Conservation (phyloP, 2,329 filamentous ascomycete genomes). For the Colletotrichum orchidophilum region DNA sequence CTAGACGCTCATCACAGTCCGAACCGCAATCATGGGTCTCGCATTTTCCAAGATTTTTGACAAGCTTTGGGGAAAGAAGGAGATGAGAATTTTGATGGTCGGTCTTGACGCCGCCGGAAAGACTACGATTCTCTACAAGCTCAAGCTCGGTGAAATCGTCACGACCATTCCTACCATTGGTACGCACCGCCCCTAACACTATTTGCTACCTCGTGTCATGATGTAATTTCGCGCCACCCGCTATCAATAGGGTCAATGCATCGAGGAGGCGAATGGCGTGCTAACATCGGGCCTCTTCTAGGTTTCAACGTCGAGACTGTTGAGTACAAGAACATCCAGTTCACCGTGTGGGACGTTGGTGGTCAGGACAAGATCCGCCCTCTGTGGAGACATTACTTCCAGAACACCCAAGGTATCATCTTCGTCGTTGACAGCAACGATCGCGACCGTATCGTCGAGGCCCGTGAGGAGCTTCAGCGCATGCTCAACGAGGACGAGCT, state of each 20-base stretch:
- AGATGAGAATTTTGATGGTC: slow-evolving; percentile 99
- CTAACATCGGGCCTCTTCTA: slow-evolving; percentile 47
- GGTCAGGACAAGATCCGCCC: slow-evolving; percentile 99
- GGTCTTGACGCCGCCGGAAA: slow-evolving; percentile 99
- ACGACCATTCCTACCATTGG: slow-evolving; percentile 99
- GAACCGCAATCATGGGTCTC: slow-evolving; percentile 90
- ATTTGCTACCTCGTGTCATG: not conserved
- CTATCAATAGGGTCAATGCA: not conserved
- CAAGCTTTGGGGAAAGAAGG: slow-evolving; percentile 98
- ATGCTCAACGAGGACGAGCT: slow-evolving; percentile 99
- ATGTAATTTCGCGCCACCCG: not conserved
- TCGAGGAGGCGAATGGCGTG: slow-evolving; percentile 2
- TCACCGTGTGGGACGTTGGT: slow-evolving; percentile 99
- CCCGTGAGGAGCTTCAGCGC: slow-evolving; percentile 93
- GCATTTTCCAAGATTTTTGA: slow-evolving; percentile 97
- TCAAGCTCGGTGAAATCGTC: slow-evolving; percentile 99
- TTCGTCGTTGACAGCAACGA: slow-evolving; percentile 99
- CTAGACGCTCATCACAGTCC: slow-evolving; percentile 43
- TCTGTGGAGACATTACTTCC: slow-evolving; percentile 99
- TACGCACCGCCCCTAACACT: slow-evolving; percentile 54
- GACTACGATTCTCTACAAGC: slow-evolving; percentile 99
- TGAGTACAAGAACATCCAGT: slow-evolving; percentile 99
- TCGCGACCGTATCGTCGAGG: slow-evolving; percentile 97
- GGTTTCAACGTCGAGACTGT: slow-evolving; percentile 99
- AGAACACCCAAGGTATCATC: slow-evolving; percentile 99